Evolutionary conservation across 768 basidiomycete species (phyloP).

Genomic region (Cystoderma amianthinum): DNA sequence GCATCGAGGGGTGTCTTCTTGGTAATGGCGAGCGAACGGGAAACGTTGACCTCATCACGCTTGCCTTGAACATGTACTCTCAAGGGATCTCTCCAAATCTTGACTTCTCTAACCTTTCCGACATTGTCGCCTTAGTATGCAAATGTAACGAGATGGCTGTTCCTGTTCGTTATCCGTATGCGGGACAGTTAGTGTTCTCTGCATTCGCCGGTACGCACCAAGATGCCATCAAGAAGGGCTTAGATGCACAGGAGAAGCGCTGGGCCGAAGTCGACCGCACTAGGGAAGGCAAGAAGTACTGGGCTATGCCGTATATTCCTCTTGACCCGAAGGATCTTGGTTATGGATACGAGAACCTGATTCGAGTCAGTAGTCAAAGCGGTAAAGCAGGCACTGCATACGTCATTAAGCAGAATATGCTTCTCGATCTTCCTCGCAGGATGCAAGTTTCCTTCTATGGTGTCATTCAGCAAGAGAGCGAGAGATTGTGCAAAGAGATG

Average conservation of each 20-base stretch:
- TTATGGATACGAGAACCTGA: constrained; percentile 95
- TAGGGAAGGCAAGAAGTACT: constrained; percentile 53
- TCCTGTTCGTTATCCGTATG: constrained; percentile 94
- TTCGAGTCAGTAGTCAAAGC: constrained; percentile 98
- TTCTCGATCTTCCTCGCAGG: constrained; percentile 92
- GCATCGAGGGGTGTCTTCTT: constrained; percentile 95
- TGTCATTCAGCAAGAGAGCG: constrained; percentile 87
- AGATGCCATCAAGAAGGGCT: constrained; percentile 99
- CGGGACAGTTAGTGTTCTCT: constrained; percentile 96
- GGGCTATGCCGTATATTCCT: constrained; percentile 95
- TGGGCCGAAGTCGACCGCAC: constrained; percentile 57
- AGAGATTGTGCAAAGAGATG: constrained; percentile 89
- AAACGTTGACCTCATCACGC: constrained; percentile 95
- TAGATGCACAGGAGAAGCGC: constrained; percentile 69
- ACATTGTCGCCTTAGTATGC: constrained; percentile 83
- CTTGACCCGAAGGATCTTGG: constrained; percentile 96
- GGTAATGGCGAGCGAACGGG: constrained; percentile 99
- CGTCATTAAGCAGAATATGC: constrained; percentile 87
- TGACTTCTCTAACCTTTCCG: constrained; percentile 87
- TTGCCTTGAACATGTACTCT: constrained; percentile 93
- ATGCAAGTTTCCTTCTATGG: constrained; percentile 96
- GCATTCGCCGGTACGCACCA: constrained; percentile 99
- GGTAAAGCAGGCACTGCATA: constrained; percentile 98
- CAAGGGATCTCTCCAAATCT: constrained; percentile 87
- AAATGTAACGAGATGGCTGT: constrained; percentile 95